Conservation (phyloP, 1,139 yeast genomes). For the Scheffersomyces cryptocercus region DNA sequence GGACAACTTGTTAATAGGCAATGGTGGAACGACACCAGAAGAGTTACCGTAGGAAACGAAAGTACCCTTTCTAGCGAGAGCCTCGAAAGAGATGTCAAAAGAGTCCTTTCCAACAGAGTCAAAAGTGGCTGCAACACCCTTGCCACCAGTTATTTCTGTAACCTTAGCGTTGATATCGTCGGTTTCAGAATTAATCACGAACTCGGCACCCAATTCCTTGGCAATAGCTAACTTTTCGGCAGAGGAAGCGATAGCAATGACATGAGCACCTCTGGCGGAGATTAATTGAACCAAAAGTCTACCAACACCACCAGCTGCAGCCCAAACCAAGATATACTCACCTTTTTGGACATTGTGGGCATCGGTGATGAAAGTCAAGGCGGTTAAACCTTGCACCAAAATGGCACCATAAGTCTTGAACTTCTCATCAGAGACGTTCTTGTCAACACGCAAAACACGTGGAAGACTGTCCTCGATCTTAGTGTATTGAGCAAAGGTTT, state of each 20-base stretch:
- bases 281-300: slow-evolving; percentile 65
- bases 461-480: slow-evolving; percentile 36
- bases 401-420: slow-evolving; percentile 60
- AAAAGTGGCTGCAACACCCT: slow-evolving; percentile 71
- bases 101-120: slow-evolving; percentile 87
- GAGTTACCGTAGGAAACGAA: slow-evolving; percentile 82
- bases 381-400: slow-evolving; percentile 76
- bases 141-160: slow-evolving; percentile 63
- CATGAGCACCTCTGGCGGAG: slow-evolving; percentile 65
- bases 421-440: slow-evolving; percentile 43
- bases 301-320: slow-evolving; percentile 97
- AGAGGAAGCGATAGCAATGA: slow-evolving; percentile 82
- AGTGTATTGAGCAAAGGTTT: slow-evolving; percentile 73
- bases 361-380: slow-evolving; percentile 66
- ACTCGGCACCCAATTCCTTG: slow-evolving; percentile 73
- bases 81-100: slow-evolving; percentile 62
- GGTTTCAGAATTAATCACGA: slow-evolving; percentile 56
- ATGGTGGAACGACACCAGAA: slow-evolving; percentile 79
- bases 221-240: slow-evolving; percentile 64
- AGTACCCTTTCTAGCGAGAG: slow-evolving; percentile 70
- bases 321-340: slow-evolving; percentile 76
- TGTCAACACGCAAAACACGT: slow-evolving; percentile 50
- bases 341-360: slow-evolving; percentile 66
- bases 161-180: slow-evolving; percentile 63
- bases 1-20: slow-evolving; percentile 49